Evolutionary conservation across 2,329 filamentous ascomycete genomes (phyloP), one percentile per base, ranked within the genome.

Genomic region (Trichoderma atrobrunneum): DNA sequence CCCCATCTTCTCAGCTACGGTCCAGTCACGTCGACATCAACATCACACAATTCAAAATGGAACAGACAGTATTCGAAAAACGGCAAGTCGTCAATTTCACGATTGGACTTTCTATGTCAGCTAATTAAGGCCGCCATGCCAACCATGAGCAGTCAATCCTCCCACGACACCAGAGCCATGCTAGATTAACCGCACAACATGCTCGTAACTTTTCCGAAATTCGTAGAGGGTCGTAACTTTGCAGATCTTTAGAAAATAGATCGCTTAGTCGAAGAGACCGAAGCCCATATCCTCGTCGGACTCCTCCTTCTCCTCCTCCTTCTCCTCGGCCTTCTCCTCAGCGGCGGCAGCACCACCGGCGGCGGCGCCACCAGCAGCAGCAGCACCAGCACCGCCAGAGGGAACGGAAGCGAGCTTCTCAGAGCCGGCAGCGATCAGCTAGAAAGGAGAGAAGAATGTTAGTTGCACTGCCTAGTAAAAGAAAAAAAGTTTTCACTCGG

Each of bases 391-490:
- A 71, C 68, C 68, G 81, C 95, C 96, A 81, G 93, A 94, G 85
- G 96, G 95, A 82, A 99, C 95, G 86, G 95, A 98, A 80, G 96
- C 96, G 81, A 99, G 94, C 92, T 99, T 99, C 85, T 87, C 82
- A 77, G 93, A 90, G 83, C 96, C 96, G 86, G 95, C 90, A 80
- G 93, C 80, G 85, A 99, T 98, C 86, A 99, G 88, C 96, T 98
- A 79, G 30, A 66, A 75, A 61, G 5, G 24, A 28, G 2, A 5
- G n/a, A 24, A 2, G 12, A 10, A 3, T 36, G n/a, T 51, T 28
- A 24, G 59, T 51, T 34, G 39, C 4, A 56, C 30, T 57, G 43
- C 3, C 3, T 43, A n/a, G 10, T n/a, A 26, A 28, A 72, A 21
- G 18, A 59, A 48, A 43, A 59, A 48, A 43, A 30, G 10, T 30